Evolutionary conservation across 2,329 filamentous ascomycete species (phyloP).

Genomic region (Claviceps lovelessii): DNA sequence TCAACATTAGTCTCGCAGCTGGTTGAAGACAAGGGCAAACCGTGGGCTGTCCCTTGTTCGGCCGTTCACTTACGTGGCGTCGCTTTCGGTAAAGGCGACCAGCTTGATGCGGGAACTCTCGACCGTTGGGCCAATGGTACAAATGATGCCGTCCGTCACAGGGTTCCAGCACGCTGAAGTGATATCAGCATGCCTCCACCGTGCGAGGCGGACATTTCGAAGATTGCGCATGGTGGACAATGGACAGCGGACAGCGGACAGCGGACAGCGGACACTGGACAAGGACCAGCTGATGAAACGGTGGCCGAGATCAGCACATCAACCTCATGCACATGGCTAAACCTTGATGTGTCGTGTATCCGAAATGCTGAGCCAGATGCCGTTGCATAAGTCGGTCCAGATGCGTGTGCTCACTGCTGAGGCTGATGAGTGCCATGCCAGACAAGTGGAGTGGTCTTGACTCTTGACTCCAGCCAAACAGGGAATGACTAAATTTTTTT

Average conservation of each 20-base stretch:
- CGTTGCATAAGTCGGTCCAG: not conserved
- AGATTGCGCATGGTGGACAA: slow-evolving; percentile 64
- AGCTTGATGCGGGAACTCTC: slow-evolving; percentile 61
- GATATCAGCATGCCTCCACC: slow-evolving; percentile 48
- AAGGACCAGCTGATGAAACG: not conserved
- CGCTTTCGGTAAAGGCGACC: slow-evolving; percentile 34
- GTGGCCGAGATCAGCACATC: slow-evolving; percentile 3
- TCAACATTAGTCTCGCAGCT: not conserved
- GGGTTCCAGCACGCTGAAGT: slow-evolving; percentile 79
- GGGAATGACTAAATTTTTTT: slow-evolving; percentile 5
- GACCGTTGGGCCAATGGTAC: slow-evolving; percentile 67
- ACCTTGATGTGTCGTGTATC: not conserved
- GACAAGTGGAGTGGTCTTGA: not conserved
- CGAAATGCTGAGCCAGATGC: not conserved
- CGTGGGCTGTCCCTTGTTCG: not conserved
- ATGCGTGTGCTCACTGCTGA: not conserved
- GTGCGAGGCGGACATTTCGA: slow-evolving; percentile 57
- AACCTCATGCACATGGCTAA: not conserved
- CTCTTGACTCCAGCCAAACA: not conserved
- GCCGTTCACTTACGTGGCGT: slow-evolving; percentile 11
- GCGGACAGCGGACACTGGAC: not conserved
- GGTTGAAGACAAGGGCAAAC: not conserved
- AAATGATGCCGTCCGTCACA: slow-evolving; percentile 61
- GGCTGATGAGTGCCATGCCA: not conserved
- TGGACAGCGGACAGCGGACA: slow-evolving; percentile 4